Evolutionary conservation across 371 early-diverging fungal species (phyloP), one percentile per base, ranked within the genome.

Genomic region (Mucor mucedo): DNA sequence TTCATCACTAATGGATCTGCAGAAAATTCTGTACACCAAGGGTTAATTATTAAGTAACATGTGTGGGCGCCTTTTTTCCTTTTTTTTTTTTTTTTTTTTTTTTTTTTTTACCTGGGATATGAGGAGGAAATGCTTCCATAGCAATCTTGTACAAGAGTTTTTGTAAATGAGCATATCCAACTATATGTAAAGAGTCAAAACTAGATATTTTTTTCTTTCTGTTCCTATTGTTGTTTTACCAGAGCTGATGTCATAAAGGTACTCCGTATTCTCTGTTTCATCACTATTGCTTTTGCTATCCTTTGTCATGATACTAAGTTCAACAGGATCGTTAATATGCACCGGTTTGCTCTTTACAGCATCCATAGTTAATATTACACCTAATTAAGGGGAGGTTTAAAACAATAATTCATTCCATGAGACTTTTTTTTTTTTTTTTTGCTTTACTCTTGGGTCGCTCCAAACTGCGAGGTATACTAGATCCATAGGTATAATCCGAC

Each of bases 101-200:
- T 14, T 48, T 2, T 6, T 9, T 53, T 42, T 56, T 72, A 82
- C 82, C 82, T 59, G 78, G 77, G 60, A 82, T 77, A 32, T 72
- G 71, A 2, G 82, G 75, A 7, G 85, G 81, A 53, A 83, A 82
- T 10, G 82, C 79, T 53, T 83, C 78, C 55, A 72, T 63, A 3
- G 82, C 79, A 29, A 63, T 70, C 33, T 73, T 79, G 30, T 75
- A 65, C 10, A 85, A 66, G 9, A 85, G 57, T 33, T 66, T 71
- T 59, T 85, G 80, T 7, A 85, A 61, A 62, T 82, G 78, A 2
- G 72, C 72, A 59, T 79, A 75, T 3, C 80, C 80, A 58, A 67
- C 75, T 72, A 45, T 21, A 21, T n/a, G 11, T n/a, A n/a, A 0
- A 6, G 9, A 42, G 9, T 10, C n/a, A 42, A 1, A 42, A n/a